Base-by-base conservation (phyloP, 805 yeast genomes). In the Starmerella kuoi region DNA sequence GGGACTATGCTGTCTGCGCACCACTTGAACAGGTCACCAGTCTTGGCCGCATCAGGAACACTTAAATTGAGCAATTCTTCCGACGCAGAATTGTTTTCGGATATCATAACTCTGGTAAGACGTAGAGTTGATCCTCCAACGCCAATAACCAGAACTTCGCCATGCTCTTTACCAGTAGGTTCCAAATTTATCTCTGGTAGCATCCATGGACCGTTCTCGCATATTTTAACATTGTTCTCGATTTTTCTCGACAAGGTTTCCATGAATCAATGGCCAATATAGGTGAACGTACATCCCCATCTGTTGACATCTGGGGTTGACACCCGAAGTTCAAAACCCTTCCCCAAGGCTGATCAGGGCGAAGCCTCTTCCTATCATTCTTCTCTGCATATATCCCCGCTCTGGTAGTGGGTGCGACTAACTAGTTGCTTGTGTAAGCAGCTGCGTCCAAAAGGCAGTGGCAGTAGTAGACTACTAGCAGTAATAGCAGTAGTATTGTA, bases 91-190 rank as follows among this genome's bases (percentile, higher is more conserved):
- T 25, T 15, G 8, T 33, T 7, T 11, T 27, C 23, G 12, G 36
- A 5, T 1, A 42, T 15, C 9, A 6, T 3, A 3, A 49, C 46
- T 2, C 30, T 19, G 12, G 48, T 40, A 9, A 52, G 40, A 4
- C 57, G 47, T 12, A 50, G 40, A 7, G 54, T 52, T 4, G 55
- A 46, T 2, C 57, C 57, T 20, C 57, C 57, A 1, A 53, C 45
- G 15, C 55, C 57, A 2, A 53, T 41, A 7, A 50, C 54, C 5
- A 40, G 26, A 22, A 23, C 44, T n/a, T n/a, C 21, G n/a, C 53
- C 54, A 11, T 20, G 4, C 38, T 45, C 48, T 9, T 1, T 3
- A 17, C 48, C 48, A 4, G 31, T 20, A 3, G 48, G 52, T 23
- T 21, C 11, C 11, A 15, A 2, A 11, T 40, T 19, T 12, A 32